Conservation (phyloP, 257 asterid species). For the Hygrophila difformis region DNA sequence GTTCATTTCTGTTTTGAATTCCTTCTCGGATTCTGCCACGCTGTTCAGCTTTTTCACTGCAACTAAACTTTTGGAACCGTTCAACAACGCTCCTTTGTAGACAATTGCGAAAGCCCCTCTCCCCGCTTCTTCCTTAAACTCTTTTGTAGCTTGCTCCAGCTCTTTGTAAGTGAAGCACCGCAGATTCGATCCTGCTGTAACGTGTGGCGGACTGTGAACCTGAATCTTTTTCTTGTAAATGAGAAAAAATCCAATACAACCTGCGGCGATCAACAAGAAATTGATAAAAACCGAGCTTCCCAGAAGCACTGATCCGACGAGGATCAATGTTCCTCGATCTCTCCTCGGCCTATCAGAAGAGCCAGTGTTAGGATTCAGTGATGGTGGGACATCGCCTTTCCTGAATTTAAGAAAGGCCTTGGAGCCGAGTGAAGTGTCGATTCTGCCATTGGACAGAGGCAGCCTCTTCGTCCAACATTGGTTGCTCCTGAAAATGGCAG, state of each 20-base stretch:
- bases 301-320: conserved; percentile 32
- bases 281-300: conserved; percentile 44
- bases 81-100: background rate
- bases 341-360: background rate
- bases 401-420: conserved; percentile 41
- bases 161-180: conserved; percentile 31
- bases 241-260: conserved; percentile 20
- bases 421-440: conserved; percentile 6
- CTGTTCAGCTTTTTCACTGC: conserved; percentile 51
- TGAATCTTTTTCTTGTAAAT: conserved; percentile 15
- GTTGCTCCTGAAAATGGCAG: conserved; percentile 21
- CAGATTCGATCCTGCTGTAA: conserved; percentile 13
- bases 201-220: background rate
- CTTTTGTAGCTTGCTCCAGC: conserved; percentile 28
- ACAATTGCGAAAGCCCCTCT: conserved; percentile 42
- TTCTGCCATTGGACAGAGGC: conserved; percentile 57
- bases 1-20: conserved; percentile 48
- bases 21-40: conserved; percentile 46
- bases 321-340: conserved; percentile 17
- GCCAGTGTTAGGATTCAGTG: background rate
- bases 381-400: conserved; percentile 18
- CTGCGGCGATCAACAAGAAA: conserved; percentile 17
- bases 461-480: conserved; percentile 69
- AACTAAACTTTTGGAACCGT: conserved; percentile 2
- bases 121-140: conserved; percentile 41